Evolutionary conservation across 2,329 filamentous ascomycete species (phyloP).

Genomic region (Alternaria rosae): DNA sequence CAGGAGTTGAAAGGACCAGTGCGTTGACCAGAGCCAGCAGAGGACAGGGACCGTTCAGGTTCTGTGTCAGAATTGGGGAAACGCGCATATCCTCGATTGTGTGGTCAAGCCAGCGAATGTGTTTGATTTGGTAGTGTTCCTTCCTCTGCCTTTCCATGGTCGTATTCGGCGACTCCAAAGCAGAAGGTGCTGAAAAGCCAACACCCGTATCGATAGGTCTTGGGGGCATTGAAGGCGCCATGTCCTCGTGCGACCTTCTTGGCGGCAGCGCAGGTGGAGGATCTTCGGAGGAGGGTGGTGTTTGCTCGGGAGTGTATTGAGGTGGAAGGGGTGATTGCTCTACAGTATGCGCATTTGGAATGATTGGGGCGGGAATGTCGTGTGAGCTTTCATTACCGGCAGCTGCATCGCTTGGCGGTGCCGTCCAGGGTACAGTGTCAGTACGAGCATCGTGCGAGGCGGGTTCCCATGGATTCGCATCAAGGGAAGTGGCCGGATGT

Average conservation of each 20-base stretch:
- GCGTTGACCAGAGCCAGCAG: constrained; percentile 93
- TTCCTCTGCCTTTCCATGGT: constrained; percentile 57
- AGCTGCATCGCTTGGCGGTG: not conserved
- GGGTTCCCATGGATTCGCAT: constrained; percentile 39
- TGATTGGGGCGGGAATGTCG: constrained; percentile 34
- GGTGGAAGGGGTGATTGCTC: constrained; percentile 25
- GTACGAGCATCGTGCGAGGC: constrained; percentile 3
- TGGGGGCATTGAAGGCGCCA: constrained; percentile 44
- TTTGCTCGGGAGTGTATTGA: constrained; percentile 11
- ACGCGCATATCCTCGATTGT: constrained; percentile 67
- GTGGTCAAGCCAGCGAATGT: constrained; percentile 82
- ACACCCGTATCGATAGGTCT: constrained; percentile 38
- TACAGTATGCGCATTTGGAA: constrained; percentile 32
- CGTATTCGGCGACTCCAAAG: constrained; percentile 51
- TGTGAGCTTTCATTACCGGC: constrained; percentile 20
- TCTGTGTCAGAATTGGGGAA: constrained; percentile 92
- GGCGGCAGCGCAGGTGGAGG: constrained; percentile 44
- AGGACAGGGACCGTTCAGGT: constrained; percentile 93
- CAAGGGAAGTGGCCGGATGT: constrained; percentile 33
- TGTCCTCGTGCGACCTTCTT: constrained; percentile 44
- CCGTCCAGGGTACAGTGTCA: not conserved
- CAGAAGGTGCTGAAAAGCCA: constrained; percentile 22
- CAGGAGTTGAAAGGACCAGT: constrained; percentile 80
- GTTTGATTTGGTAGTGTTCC: constrained; percentile 93
- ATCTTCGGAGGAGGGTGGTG: constrained; percentile 21